A percentile compares a stretch with the other conserved stretches of the same genome.
Evolutionary conservation across 1,139 yeast species (phyloP).

Genomic region (Hyphopichia pseudoburtonii): DNA sequence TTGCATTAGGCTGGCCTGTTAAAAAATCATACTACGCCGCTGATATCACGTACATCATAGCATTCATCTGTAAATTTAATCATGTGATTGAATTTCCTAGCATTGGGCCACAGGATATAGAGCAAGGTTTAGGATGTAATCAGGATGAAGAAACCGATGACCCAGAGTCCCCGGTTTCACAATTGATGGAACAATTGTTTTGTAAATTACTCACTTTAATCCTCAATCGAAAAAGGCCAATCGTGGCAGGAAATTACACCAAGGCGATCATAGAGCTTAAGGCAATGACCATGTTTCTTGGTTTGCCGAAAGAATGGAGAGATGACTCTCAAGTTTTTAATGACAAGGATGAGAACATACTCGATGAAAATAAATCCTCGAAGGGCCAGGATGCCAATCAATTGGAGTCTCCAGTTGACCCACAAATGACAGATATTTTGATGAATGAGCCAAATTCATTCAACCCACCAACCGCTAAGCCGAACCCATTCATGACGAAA

Average conservation of each 20-base stretch:
- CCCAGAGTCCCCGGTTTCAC: conserved; percentile 22
- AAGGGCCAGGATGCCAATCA: conserved; percentile 14
- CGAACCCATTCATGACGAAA: conserved; percentile 34
- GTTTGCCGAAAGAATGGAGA: conserved; percentile 51
- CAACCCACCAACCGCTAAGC: conserved; percentile 11
- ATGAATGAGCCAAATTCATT: conserved; percentile 19
- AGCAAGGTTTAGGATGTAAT: conserved; percentile 46
- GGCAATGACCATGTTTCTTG: conserved; percentile 29
- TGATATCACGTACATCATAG: conserved; percentile 42
- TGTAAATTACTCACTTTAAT: conserved; percentile 35
- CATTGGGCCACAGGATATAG: conserved; percentile 49
- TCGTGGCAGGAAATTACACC: conserved; percentile 23
- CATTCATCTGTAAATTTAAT: conserved; percentile 46
- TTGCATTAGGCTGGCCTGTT: conserved; percentile 35
- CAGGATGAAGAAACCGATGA: conserved; percentile 13
- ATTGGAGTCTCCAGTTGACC: conserved; percentile 34
- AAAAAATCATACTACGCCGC: conserved; percentile 40
- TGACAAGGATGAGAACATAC: conserved; percentile 13
- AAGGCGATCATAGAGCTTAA: conserved; percentile 46
- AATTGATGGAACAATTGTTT: conserved; percentile 36
- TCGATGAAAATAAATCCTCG: conserved; percentile 7
- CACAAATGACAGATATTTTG: conserved; percentile 36
- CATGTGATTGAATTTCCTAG: conserved; percentile 29
- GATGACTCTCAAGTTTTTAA: conserved; percentile 15
- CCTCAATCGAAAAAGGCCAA: conserved; percentile 41